These are phyloP conservation scores for Coffea canephora DNA, from an alignment of 257 asterid genomes.

Conservation along the genomic window DNA sequence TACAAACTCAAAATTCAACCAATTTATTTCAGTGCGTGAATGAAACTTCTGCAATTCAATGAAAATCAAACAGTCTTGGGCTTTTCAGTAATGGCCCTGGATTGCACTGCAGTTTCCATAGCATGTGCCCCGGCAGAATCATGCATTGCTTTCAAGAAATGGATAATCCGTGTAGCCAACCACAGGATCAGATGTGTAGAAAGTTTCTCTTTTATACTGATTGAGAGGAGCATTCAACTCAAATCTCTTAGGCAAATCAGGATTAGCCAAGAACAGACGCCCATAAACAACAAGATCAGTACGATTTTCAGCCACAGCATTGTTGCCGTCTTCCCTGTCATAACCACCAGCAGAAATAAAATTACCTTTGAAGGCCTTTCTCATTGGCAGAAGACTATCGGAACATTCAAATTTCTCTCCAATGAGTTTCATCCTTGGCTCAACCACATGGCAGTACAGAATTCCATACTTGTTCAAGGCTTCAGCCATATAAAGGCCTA, in stretches of 20 bases:
- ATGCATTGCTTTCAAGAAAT: conserved; percentile 12
- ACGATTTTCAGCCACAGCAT: conserved; percentile 18
- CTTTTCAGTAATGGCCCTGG: neutral
- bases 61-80: too few species aligned
- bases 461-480: conserved; percentile 21
- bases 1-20: neutral
- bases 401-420: neutral
- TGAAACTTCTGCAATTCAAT: neutral
- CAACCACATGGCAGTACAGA: conserved; percentile 22
- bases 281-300: conserved; percentile 27
- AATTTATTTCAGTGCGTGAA: neutral
- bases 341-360: conserved; percentile 28
- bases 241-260: conserved; percentile 30
- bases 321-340: conserved; percentile 20
- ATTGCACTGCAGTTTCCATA: neutral
- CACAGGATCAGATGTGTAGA: conserved; percentile 21
- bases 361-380: conserved; percentile 29
- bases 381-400: conserved; percentile 25
- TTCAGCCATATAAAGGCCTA: conserved; percentile 26
- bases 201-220: conserved; percentile 18
- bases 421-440: conserved; percentile 23
- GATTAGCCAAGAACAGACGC: conserved; percentile 26
- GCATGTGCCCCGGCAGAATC: neutral
- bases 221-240: conserved; percentile 28
- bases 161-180: conserved; percentile 35